These are phyloP conservation scores for Corynespora cassiicola DNA, from an alignment of 2,329 filamentous ascomycete species.

Conservation along the genomic window DNA sequence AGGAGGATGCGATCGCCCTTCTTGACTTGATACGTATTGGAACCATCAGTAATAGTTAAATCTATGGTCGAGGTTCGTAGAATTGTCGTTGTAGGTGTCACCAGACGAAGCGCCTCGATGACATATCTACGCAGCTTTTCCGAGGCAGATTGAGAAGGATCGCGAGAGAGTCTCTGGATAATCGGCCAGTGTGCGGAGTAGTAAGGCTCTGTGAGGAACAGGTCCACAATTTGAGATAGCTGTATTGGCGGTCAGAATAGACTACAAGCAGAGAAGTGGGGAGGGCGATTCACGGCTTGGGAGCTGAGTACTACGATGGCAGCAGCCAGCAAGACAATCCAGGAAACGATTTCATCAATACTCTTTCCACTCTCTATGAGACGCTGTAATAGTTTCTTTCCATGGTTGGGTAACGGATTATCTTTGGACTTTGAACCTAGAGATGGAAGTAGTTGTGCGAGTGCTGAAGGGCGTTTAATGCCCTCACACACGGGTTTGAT, in stretches of 20 bases:
- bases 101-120: conserved; percentile 14
- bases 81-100: conserved; percentile 4
- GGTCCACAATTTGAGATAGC: conserved; percentile 15
- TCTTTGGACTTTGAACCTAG: conserved; percentile 5
- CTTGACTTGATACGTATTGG: conserved; percentile 4
- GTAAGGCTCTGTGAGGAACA: conserved; percentile 14
- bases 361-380: conserved; percentile 14
- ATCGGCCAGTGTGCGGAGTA: conserved; percentile 14
- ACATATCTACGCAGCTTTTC: conserved; percentile 13
- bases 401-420: conserved; percentile 6
- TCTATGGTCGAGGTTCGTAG: conserved; percentile 8
- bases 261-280: no score
- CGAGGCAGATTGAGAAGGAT: conserved; percentile 5
- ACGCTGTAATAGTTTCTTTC: conserved; percentile 8
- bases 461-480: conserved; percentile 5
- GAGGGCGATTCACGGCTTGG: conserved; percentile 14
- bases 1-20: conserved; percentile 10
- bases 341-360: conserved; percentile 14
- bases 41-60: conserved; percentile 7
- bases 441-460: conserved; percentile 2
- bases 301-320: conserved; percentile 8
- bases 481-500: conserved; percentile 6
- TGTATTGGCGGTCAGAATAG: not conserved
- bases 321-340: conserved; percentile 7
- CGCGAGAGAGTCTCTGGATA: conserved; percentile 9